Conservation (phyloP, 2,329 filamentous ascomycete species). For the Fusarium nodosum region DNA sequence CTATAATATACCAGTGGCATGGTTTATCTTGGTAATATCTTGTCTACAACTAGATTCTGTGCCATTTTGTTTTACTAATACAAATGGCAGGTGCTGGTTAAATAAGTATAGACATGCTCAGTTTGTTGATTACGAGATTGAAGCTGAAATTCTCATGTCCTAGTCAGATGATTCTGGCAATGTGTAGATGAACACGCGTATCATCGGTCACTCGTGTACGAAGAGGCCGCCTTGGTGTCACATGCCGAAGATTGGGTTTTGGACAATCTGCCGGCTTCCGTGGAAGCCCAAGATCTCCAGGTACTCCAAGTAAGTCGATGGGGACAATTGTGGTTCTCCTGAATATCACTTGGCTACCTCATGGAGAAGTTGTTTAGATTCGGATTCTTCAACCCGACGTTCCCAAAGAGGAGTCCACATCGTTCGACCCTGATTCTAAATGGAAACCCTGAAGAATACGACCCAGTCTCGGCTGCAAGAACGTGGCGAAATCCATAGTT, state of each 20-base stretch:
- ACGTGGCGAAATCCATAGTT: conserved; percentile 46
- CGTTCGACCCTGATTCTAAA: conserved; percentile 21
- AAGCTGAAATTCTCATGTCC: conserved; percentile 8
- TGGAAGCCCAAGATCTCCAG: conserved; percentile 22
- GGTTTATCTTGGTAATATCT: neutral
- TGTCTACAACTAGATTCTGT: neutral
- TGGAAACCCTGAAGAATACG: conserved; percentile 27
- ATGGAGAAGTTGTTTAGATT: conserved; percentile 16
- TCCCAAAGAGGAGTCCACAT: conserved; percentile 18
- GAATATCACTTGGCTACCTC: conserved; percentile 39
- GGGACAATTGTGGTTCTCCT: conserved; percentile 22
- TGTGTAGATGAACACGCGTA: conserved; percentile 21
- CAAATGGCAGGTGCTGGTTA: neutral
- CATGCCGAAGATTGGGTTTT: conserved; percentile 20
- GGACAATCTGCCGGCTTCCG: conserved; percentile 16
- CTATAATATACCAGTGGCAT: neutral
- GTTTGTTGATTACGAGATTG: conserved; percentile 11
- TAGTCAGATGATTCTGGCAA: conserved; percentile 3
- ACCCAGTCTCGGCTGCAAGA: conserved; percentile 37
- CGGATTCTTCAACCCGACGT: conserved; percentile 16
- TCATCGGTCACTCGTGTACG: neutral
- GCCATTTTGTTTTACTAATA: neutral
- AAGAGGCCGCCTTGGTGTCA: conserved; percentile 25
- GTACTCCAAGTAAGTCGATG: conserved; percentile 21
- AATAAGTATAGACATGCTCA: neutral